Conservation (phyloP, 495 filamentous ascomycete species). For the Emericellopsis terricola region DNA sequence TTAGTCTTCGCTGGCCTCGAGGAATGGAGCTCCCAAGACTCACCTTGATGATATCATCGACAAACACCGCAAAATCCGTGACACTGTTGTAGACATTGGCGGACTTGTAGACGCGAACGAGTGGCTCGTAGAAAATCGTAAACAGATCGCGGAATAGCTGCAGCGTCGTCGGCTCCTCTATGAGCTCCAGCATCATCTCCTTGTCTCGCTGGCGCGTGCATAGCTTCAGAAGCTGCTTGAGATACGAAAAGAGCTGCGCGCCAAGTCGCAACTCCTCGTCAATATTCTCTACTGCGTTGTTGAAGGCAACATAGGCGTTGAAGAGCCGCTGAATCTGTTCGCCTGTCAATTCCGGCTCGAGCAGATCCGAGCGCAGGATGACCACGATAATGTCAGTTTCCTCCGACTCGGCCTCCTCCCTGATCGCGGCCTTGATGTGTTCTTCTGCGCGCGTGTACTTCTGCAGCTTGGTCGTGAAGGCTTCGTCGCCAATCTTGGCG, state of each 20-base stretch:
- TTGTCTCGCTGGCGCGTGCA: constrained; percentile 87
- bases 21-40: constrained; percentile 2
- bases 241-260: constrained; percentile 75
- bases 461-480: constrained; percentile 71
- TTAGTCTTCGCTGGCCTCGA: constrained; percentile 6
- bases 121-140: constrained; percentile 95
- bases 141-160: constrained; percentile 91
- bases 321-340: constrained; percentile 69
- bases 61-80: constrained; percentile 85
- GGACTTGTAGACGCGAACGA: constrained; percentile 93
- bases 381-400: constrained; percentile 67
- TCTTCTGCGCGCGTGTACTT: constrained; percentile 59
- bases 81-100: constrained; percentile 95
- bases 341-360: constrained; percentile 47
- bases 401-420: constrained; percentile 50
- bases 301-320: constrained; percentile 96
- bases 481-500: constrained; percentile 54
- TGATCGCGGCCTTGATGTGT: constrained; percentile 49
- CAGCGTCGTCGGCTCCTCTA: constrained; percentile 86
- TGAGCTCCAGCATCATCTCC: constrained; percentile 87
- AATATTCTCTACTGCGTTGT: constrained; percentile 78
- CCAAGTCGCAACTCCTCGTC: constrained; percentile 77
- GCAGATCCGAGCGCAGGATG: constrained; percentile 55
- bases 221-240: constrained; percentile 90
- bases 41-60: constrained; percentile 71